Percentiles rank a stretch among this genome's conserved stretches.
These are phyloP conservation scores for Populus davidiana DNA, from an alignment of 345 rosid genomes.

Conservation along the genomic window DNA sequence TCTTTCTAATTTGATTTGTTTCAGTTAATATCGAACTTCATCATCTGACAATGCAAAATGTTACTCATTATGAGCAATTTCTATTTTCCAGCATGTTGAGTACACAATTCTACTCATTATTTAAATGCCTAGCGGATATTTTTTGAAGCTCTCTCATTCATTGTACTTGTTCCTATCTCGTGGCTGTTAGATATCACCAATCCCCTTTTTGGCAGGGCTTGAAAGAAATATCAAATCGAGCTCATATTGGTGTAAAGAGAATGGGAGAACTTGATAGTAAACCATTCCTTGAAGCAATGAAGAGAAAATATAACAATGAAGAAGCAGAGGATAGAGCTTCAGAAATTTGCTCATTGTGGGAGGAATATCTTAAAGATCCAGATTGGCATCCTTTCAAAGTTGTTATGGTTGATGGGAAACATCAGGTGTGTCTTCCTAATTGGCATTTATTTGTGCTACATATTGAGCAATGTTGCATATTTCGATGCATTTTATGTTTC, in stretches of 20 bases:
- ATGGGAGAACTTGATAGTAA: constrained; percentile 89
- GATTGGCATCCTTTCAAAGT: constrained; percentile 90
- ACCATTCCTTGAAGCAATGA: constrained; percentile 84
- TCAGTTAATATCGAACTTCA: background rate
- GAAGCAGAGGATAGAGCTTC: constrained; percentile 74
- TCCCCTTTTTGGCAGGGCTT: constrained; percentile 43
- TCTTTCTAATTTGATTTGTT: background rate
- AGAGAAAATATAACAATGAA: constrained; percentile 53
- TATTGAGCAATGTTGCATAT: background rate
- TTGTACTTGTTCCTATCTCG: background rate
- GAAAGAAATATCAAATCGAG: constrained; percentile 46
- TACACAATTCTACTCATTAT: background rate
- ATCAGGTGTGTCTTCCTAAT: constrained; percentile 46
- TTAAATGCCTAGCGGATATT: background rate
- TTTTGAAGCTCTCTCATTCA: background rate
- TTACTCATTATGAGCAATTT: background rate
- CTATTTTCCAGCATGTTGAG: background rate
- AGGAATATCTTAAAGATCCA: constrained; percentile 86
- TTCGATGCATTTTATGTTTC: background rate
- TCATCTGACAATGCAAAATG: background rate
- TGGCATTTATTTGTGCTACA: background rate
- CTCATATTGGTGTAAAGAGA: constrained; percentile 72
- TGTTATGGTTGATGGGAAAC: constrained; percentile 46
- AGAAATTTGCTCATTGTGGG: constrained; percentile 85
- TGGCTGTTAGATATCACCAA: constrained; percentile 15